A percentile compares a stretch with the other conserved stretches of the same genome.
Conservation (phyloP, 805 yeast species). For the Ogataea thermomethanolica region DNA sequence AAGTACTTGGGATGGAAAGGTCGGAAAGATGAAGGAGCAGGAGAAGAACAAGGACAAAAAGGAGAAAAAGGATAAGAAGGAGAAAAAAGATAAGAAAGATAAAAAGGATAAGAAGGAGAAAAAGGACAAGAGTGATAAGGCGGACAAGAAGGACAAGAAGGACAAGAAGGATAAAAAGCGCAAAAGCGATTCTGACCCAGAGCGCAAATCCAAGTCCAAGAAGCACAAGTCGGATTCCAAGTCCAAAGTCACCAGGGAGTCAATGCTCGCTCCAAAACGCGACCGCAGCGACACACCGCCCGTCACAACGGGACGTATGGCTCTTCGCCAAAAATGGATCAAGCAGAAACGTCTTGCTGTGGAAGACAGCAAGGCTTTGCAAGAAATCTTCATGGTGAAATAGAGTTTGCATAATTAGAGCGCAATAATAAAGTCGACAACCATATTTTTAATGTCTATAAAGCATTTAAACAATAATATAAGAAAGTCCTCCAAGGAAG, state of each 20-base stretch:
- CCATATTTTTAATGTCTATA: constrained; percentile 2
- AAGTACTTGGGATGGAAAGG: constrained; percentile 77
- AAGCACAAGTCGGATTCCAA: constrained; percentile 30
- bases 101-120: constrained; percentile 22
- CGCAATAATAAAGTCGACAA: constrained; percentile 4
- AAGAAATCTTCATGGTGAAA: constrained; percentile 85
- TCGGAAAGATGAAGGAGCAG: constrained; percentile 32
- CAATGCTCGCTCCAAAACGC: constrained; percentile 40
- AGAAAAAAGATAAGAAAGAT: constrained; percentile 31
- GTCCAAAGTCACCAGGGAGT: constrained; percentile 37
- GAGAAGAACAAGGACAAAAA: constrained; percentile 21
- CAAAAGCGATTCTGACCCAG: not conserved
- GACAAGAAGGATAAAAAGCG: constrained; percentile 25
- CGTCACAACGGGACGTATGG: constrained; percentile 50
- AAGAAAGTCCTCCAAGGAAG: constrained; percentile 44
- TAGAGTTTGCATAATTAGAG: constrained; percentile 13
- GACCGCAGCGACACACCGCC: constrained; percentile 20
- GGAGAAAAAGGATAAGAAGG: constrained; percentile 30
- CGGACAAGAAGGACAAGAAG: constrained; percentile 23
- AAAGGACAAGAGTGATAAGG: constrained; percentile 24
- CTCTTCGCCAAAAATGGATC: constrained; percentile 84
- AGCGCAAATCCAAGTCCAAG: constrained; percentile 2
- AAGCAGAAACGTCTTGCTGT: constrained; percentile 89
- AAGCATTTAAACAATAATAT: constrained; percentile 26
- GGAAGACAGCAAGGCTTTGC: constrained; percentile 81